Conservation (phyloP, 441 rosid species). For the Mallotus repandus region DNA sequence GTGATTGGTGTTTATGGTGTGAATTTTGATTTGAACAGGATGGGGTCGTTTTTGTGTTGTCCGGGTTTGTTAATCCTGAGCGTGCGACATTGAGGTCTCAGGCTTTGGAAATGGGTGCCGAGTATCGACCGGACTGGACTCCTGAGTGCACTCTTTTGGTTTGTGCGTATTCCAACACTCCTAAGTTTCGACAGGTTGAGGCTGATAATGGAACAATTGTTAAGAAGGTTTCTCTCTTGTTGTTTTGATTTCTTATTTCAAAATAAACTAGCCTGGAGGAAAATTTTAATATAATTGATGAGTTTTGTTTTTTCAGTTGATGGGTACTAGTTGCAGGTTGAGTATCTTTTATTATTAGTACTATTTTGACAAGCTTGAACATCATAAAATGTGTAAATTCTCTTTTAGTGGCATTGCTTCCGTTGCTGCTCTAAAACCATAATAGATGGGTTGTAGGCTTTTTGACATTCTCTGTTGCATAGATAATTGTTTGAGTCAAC, state of each 20-base stretch:
- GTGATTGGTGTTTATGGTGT: slow-evolving; percentile 17
- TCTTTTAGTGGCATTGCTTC: background rate
- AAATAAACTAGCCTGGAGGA: background rate
- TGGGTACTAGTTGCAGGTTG: no score
- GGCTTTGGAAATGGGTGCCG: slow-evolving; percentile 92
- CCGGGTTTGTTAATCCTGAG: slow-evolving; percentile 94
- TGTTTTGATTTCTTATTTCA: background rate
- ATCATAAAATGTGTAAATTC: background rate
- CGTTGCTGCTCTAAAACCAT: background rate
- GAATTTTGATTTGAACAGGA: slow-evolving; percentile 49
- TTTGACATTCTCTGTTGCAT: background rate
- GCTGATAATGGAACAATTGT: slow-evolving; percentile 76
- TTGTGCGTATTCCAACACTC: slow-evolving; percentile 87
- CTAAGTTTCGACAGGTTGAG: slow-evolving; percentile 88
- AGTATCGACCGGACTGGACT: slow-evolving; percentile 79
- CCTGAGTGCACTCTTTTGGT: slow-evolving; percentile 77
- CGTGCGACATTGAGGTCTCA: slow-evolving; percentile 74
- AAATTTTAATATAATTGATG: background rate
- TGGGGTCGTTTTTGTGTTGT: slow-evolving; percentile 77
- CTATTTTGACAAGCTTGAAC: background rate
- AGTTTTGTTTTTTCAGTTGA: no score
- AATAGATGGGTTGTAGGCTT: background rate
- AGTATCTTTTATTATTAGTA: background rate
- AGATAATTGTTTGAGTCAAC: background rate
- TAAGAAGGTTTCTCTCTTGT: slow-evolving; percentile 53